Percentiles rank a stretch among this genome's conserved stretches.
These are phyloP conservation scores for Wickerhamomyces rabaulensis DNA, from an alignment of 805 yeast genomes.

Conservation along the genomic window DNA sequence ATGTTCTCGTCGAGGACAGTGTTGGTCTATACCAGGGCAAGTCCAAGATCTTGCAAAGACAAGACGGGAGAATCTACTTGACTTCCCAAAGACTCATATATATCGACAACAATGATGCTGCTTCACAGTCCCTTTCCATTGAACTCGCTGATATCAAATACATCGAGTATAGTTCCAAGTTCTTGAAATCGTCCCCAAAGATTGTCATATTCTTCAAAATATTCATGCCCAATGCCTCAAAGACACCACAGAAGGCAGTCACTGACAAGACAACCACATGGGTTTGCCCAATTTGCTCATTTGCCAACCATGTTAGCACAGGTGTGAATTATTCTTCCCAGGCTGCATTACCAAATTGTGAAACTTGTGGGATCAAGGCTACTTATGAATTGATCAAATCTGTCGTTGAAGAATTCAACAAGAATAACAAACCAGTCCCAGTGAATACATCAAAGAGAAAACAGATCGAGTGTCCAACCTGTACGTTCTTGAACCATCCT, in stretches of 20 bases:
- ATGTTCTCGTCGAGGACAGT: slow-evolving; percentile 44
- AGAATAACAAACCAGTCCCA: neutral
- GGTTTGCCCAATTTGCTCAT: slow-evolving; percentile 91
- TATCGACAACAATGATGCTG: slow-evolving; percentile 47
- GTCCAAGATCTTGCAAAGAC: slow-evolving; percentile 55
- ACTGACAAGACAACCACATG: slow-evolving; percentile 33
- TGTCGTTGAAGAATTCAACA: slow-evolving; percentile 20
- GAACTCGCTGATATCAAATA: slow-evolving; percentile 36
- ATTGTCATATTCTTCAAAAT: slow-evolving; percentile 40
- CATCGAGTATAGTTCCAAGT: slow-evolving; percentile 44
- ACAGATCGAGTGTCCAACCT: slow-evolving; percentile 40
- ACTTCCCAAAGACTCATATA: slow-evolving; percentile 72
- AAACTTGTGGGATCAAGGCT: slow-evolving; percentile 58
- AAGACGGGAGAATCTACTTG: slow-evolving; percentile 72
- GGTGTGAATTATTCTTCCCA: slow-evolving; percentile 23
- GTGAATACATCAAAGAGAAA: neutral
- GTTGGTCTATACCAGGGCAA: slow-evolving; percentile 81
- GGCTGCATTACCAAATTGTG: slow-evolving; percentile 41
- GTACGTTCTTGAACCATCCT: slow-evolving; percentile 84
- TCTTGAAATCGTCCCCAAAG: slow-evolving; percentile 76
- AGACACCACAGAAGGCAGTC: neutral
- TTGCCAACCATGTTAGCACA: slow-evolving; percentile 42
- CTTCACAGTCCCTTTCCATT: slow-evolving; percentile 40
- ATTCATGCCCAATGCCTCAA: slow-evolving; percentile 3
- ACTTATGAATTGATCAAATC: slow-evolving; percentile 29